These are phyloP conservation scores for Macrolepiota albuminosa DNA, from an alignment of 768 basidiomycete genomes.

Conservation along the genomic window DNA sequence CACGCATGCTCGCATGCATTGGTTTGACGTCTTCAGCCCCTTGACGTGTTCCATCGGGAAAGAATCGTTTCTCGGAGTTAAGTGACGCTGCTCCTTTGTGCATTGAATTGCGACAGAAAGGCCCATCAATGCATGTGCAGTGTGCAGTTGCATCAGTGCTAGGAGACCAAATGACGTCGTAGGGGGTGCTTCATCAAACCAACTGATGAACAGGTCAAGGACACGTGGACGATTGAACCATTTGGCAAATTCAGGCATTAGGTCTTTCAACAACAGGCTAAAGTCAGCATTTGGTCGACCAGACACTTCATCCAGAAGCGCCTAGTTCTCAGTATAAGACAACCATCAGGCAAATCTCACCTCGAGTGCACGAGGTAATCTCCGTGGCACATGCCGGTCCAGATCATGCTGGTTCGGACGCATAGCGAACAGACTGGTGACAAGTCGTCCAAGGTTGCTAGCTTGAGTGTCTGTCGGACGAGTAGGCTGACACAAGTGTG, in stretches of 20 bases:
- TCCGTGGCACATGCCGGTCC: background rate
- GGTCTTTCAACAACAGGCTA: background rate
- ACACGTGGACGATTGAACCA: background rate
- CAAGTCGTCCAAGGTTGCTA: too few species aligned
- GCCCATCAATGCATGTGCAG: background rate
- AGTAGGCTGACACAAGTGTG: background rate
- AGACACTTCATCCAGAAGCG: background rate
- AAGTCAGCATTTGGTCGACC: background rate
- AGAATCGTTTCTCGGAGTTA: background rate
- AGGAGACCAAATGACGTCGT: background rate
- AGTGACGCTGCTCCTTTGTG: background rate
- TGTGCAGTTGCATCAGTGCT: background rate
- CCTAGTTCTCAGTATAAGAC: background rate
- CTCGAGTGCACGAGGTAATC: background rate
- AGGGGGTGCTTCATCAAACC: background rate
- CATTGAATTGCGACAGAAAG: background rate
- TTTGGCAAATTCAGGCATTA: background rate
- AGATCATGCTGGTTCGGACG: background rate
- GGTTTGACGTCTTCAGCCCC: background rate
- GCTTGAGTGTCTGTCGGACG: background rate
- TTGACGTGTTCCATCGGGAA: background rate
- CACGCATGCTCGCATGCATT: background rate
- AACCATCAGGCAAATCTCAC: background rate
- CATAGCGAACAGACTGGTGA: background rate
- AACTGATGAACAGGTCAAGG: background rate